phyloP scores from a whole-genome alignment of 331 rosid species.

The Acacia pycnantha region DNA sequence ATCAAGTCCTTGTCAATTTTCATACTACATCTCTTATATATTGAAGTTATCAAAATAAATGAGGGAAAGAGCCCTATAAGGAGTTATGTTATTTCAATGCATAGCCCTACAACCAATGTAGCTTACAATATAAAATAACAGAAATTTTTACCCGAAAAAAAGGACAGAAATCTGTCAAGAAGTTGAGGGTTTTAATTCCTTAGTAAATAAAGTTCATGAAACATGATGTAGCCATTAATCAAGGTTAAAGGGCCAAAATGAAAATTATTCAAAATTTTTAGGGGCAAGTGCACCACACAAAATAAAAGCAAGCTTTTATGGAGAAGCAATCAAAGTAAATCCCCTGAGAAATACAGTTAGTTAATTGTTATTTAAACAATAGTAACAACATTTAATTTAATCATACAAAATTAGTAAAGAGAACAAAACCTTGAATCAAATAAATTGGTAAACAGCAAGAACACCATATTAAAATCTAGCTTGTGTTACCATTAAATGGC shows the following conservation, averaged over 20 bases:
- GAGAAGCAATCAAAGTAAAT: conserved; percentile 2
- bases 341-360: conserved; percentile 8
- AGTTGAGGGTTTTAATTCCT: too few relatives aligned
- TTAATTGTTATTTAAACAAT: background rate
- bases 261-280: background rate
- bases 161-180: too few relatives aligned
- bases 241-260: background rate
- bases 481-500: conserved; percentile 10
- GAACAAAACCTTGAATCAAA: conserved; percentile 9
- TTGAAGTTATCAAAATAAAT: too few relatives aligned
- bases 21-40: too few relatives aligned
- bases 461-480: background rate
- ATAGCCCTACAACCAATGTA: too few relatives aligned
- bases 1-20: too few relatives aligned
- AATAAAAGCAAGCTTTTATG: conserved; percentile 1
- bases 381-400: background rate
- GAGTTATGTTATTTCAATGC: too few relatives aligned
- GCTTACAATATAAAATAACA: too few relatives aligned
- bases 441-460: background rate
- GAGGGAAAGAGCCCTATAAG: too few relatives aligned
- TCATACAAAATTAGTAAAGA: conserved; percentile 13
- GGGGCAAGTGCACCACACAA: background rate
- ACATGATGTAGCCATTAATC: background rate
- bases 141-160: too few relatives aligned
- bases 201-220: background rate